These are phyloP conservation scores for Lecanicillium sp. DNA, from an alignment of 2,329 filamentous ascomycete species.

Conservation along the genomic window DNA sequence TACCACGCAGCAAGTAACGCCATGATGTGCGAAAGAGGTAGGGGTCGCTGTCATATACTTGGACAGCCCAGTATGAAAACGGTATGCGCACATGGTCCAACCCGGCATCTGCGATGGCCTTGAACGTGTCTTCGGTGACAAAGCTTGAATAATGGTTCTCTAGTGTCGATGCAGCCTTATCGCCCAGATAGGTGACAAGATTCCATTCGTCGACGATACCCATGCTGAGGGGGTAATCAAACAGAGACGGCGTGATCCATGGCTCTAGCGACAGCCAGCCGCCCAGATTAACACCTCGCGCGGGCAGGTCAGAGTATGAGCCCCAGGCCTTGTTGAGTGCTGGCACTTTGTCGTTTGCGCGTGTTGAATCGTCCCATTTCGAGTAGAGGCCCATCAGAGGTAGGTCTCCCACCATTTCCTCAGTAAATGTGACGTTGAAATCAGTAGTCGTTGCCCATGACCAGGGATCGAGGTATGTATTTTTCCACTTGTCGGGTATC, in stretches of 20 bases:
- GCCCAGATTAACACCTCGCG: conserved; percentile 85
- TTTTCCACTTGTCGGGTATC: conserved; percentile 61
- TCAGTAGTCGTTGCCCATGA: conserved; percentile 84
- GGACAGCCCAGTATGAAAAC: conserved; percentile 91
- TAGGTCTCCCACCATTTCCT: conserved; percentile 75
- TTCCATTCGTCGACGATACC: conserved; percentile 86
- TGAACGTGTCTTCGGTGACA: conserved; percentile 77
- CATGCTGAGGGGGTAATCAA: conserved; percentile 57
- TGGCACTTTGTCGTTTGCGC: conserved; percentile 74
- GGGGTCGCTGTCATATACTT: conserved; percentile 76
- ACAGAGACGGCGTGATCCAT: conserved; percentile 91
- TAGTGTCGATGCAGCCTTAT: conserved; percentile 59
- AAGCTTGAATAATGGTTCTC: conserved; percentile 91
- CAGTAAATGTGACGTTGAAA: conserved; percentile 93
- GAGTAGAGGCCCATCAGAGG: conserved; percentile 84
- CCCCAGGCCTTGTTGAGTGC: conserved; percentile 70
- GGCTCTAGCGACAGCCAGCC: conserved; percentile 94
- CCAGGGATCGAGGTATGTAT: conserved; percentile 79
- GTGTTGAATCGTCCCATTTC: conserved; percentile 76
- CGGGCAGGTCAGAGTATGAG: conserved; percentile 69
- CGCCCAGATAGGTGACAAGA: conserved; percentile 63
- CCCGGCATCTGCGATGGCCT: conserved; percentile 77
- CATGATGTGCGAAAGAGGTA: conserved; percentile 84
- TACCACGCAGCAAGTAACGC: conserved; percentile 86
- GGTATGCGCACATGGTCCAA: conserved; percentile 96